Conservation (phyloP, 805 yeast genomes). For the Ascoidea tarda region DNA sequence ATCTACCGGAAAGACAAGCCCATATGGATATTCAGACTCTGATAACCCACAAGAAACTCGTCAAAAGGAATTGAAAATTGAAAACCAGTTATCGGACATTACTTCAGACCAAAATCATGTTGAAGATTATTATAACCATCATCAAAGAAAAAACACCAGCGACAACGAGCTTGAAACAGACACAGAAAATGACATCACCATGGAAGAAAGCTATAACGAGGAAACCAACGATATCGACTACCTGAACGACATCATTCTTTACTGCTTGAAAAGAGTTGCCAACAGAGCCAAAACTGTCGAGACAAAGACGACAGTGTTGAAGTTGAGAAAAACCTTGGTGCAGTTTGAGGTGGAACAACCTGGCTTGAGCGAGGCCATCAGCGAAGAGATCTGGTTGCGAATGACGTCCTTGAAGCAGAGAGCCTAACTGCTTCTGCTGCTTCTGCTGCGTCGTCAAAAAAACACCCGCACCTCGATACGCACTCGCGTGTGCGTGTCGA, state of each 20-base stretch:
- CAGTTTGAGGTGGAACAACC: conserved; percentile 37
- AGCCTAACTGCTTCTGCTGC: background rate
- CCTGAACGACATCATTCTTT: conserved; percentile 26
- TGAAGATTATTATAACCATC: background rate
- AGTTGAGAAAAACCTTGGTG: conserved; percentile 25
- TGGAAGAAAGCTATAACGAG: conserved; percentile 6
- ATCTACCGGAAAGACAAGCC: conserved; percentile 5
- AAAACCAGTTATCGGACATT: no score
- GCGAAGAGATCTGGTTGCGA: conserved; percentile 40
- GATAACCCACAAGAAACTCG: background rate
- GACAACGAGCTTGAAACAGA: background rate
- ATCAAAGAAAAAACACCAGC: background rate
- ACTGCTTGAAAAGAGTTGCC: conserved; percentile 32
- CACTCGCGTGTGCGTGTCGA: no score
- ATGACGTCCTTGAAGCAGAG: background rate
- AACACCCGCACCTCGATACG: no score
- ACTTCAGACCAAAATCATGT: background rate
- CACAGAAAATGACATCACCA: background rate
- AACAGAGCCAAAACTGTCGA: conserved; percentile 35
- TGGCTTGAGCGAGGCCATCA: conserved; percentile 51
- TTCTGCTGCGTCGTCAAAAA: no score
- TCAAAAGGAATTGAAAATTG: background rate
- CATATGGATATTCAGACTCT: conserved; percentile 1
- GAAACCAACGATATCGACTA: conserved; percentile 18
- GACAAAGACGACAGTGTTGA: conserved; percentile 31